Percentiles rank a stretch among this genome's conserved stretches.
These are phyloP conservation scores for Ophidiomyces ophidiicola DNA, from an alignment of 2,329 filamentous ascomycete species.

Conservation along the genomic window DNA sequence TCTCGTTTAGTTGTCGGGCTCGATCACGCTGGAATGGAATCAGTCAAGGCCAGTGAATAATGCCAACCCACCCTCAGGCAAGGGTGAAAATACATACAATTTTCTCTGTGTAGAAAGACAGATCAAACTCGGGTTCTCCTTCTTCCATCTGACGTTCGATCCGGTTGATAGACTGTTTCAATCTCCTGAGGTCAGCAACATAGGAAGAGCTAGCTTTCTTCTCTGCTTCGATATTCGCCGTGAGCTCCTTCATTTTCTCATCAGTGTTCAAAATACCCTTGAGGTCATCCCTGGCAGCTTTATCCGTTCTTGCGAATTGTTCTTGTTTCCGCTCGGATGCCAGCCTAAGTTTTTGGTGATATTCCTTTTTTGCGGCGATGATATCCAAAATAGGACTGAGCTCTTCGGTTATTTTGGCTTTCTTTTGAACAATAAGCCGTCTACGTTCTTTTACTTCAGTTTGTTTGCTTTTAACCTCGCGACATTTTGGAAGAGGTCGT, in stretches of 20 bases:
- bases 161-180: constrained; percentile 47
- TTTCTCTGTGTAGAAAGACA: constrained; percentile 56
- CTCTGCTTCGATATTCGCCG: constrained; percentile 39
- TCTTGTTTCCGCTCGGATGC: too few species aligned
- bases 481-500: constrained; percentile 55
- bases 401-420: constrained; percentile 49
- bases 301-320: constrained; percentile 44
- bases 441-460: constrained; percentile 44
- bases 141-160: constrained; percentile 54
- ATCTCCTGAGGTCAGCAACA: constrained; percentile 40
- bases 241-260: constrained; percentile 27
- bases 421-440: constrained; percentile 44
- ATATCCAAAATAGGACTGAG: constrained; percentile 55
- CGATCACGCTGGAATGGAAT: constrained; percentile 42
- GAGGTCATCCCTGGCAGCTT: constrained; percentile 32
- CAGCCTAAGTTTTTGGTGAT: constrained; percentile 45
- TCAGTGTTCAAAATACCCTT: constrained; percentile 32
- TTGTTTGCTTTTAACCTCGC: constrained; percentile 40
- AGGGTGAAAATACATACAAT: constrained; percentile 44
- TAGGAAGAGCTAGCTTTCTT: constrained; percentile 40
- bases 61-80: constrained; percentile 14
- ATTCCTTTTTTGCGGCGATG: constrained; percentile 57
- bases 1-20: constrained; percentile 29
- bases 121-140: constrained; percentile 54
- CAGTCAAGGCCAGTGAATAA: constrained; percentile 15